Base-by-base conservation (phyloP, 768 basidiomycete genomes). In the Cystobasidium tubakii region DNA sequence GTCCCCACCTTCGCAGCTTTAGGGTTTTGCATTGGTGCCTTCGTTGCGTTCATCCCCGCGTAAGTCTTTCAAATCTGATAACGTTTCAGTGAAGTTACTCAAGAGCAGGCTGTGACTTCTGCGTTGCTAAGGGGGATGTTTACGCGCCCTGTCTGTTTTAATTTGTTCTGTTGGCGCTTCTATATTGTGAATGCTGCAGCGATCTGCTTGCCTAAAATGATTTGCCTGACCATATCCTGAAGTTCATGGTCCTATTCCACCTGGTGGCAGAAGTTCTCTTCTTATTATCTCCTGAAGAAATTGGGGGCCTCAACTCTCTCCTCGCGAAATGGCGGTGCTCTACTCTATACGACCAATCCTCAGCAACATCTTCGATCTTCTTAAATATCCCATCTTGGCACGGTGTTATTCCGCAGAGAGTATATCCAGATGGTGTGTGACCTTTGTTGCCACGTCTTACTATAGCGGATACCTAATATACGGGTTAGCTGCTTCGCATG, bases 1-100 rank as follows among this genome's bases (percentile, higher is more conserved):
- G 27, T 71, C 9, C 23, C 69, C 4, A 13, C 12, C 6, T 9
- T 71, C 6, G 25, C 39, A 36, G 19, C 29, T 31, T 9, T 62
- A 12, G 6, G 69, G 31, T 36, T 27, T 19, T 62, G 60, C 9
- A 55, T 60, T 44, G 69, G 69, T 17, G 7, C 60, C 53, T 67
- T 50, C 44, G 29, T 67, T 3, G 43, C 66, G 25, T 67, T 67
- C 25, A 3, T 67, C 7, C 66, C 66, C 9, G 66, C 50, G 63
- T 65, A 44, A 39, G 63, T 50, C 39, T 44, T 43, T 15, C 42
- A 7, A 67, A 23, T 10, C 39, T 19, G 42, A 43, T 6, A 9
- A 44, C 66, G 2, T 43, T 44, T 2, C 39, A 43, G 1, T 33
- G 25, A 39, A 10, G 63, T 12, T 3, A 60, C 57, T 12, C 36